Percentiles rank a stretch among this genome's conserved stretches.
phyloP scores from a whole-genome alignment of 345 rosid species.

The Pugionium dolabratum region DNA sequence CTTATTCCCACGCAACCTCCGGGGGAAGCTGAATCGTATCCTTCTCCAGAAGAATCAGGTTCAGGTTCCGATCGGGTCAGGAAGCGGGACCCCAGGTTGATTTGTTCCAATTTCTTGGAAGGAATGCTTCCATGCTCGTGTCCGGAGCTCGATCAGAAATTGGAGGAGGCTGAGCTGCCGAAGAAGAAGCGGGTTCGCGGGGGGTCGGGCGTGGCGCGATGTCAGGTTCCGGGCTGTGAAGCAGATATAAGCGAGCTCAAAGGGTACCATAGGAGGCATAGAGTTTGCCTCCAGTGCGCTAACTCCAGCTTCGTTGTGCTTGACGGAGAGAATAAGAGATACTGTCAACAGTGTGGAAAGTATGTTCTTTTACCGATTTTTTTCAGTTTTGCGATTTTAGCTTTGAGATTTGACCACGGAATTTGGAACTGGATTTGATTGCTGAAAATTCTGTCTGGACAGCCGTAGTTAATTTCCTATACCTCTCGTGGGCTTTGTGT shows the following conservation, averaged over 20 bases:
- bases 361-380: slow-evolving; percentile 23
- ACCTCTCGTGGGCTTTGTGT: slow-evolving; percentile 18
- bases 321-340: slow-evolving; percentile 77
- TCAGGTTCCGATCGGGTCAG: slow-evolving; percentile 52
- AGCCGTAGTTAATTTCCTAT: slow-evolving; percentile 1
- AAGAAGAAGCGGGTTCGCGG: slow-evolving; percentile 60
- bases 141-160: slow-evolving; percentile 78
- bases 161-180: slow-evolving; percentile 63
- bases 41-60: slow-evolving; percentile 27
- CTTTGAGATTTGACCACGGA: background rate
- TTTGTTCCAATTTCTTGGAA: slow-evolving; percentile 83
- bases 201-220: slow-evolving; percentile 45
- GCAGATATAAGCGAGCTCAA: slow-evolving; percentile 88
- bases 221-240: slow-evolving; percentile 83
- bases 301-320: slow-evolving; percentile 59
- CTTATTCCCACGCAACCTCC: slow-evolving; percentile 25
- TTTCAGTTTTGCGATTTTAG: slow-evolving; percentile 3
- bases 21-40: slow-evolving; percentile 35
- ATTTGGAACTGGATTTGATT: slow-evolving; percentile 8
- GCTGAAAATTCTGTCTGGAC: background rate
- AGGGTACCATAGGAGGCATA: slow-evolving; percentile 86
- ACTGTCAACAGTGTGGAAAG: slow-evolving; percentile 99
- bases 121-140: slow-evolving; percentile 85
- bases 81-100: slow-evolving; percentile 90
- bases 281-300: slow-evolving; percentile 88